These are phyloP conservation scores for Diaporthe sp. DNA, from an alignment of 2,329 filamentous ascomycete species.

Conservation along the genomic window DNA sequence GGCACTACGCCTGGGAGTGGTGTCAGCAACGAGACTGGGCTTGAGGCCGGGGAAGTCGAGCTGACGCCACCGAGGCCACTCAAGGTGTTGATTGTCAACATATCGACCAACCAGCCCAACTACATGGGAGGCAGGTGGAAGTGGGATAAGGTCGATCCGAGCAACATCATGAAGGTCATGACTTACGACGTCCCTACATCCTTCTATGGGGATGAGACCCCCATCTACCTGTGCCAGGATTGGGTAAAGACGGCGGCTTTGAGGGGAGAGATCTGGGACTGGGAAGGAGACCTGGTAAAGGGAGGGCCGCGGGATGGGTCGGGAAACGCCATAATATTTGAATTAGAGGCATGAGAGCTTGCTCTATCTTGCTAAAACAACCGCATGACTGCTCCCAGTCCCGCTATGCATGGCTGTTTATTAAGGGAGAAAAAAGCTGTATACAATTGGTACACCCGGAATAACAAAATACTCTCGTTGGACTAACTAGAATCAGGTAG, in stretches of 20 bases:
- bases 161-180: slow-evolving; percentile 50
- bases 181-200: slow-evolving; percentile 51
- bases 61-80: slow-evolving; percentile 36
- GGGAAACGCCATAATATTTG: not conserved
- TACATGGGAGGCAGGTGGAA: slow-evolving; percentile 44
- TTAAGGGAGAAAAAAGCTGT: no score
- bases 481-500: no score
- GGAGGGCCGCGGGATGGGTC: not conserved
- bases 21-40: not conserved
- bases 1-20: slow-evolving; percentile 30
- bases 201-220: slow-evolving; percentile 51
- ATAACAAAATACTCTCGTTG: not conserved
- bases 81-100: slow-evolving; percentile 47
- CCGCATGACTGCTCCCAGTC: not conserved
- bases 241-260: slow-evolving; percentile 54
- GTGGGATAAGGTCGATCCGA: slow-evolving; percentile 46
- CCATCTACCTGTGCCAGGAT: slow-evolving; percentile 49
- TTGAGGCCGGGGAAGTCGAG: slow-evolving; percentile 36
- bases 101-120: slow-evolving; percentile 38
- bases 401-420: no score
- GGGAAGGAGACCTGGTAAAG: slow-evolving; percentile 35
- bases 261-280: slow-evolving; percentile 52
- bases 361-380: not conserved
- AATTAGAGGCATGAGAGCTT: slow-evolving; percentile 14
- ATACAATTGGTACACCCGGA: no score